Conservation (phyloP, 1,284 basidiomycete species). For the Heimioporus retisporus region DNA sequence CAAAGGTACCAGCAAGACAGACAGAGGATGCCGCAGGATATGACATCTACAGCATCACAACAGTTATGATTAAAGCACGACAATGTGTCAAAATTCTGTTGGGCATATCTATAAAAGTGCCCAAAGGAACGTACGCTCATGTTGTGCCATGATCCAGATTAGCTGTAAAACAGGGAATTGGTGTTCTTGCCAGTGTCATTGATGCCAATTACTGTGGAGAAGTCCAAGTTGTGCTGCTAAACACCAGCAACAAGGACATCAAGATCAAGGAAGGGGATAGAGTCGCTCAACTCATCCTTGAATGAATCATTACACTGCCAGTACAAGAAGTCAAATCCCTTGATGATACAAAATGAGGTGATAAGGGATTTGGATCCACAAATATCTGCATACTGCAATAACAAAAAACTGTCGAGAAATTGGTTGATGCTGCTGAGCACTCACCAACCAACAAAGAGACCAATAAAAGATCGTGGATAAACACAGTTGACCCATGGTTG, state of each 20-base stretch:
- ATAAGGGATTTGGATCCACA: not conserved
- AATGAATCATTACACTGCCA: not conserved
- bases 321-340: not conserved
- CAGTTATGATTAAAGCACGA: no score
- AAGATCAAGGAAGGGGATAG: not conserved
- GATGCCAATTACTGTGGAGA: not conserved
- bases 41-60: no score
- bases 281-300: not conserved
- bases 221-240: not conserved
- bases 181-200: not conserved
- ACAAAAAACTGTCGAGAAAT: no score
- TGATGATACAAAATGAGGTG: not conserved
- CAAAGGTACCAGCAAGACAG: no score
- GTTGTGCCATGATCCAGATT: not conserved
- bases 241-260: not conserved
- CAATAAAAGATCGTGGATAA: no score
- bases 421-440: no score
- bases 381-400: not conserved
- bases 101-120: no score
- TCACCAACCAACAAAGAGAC: no score
- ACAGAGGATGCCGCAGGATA: no score
- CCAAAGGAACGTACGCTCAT: not conserved
- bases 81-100: not conserved
- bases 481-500: no score
- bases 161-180: not conserved